A percentile compares a stretch with the other conserved stretches of the same genome.
Conservation (phyloP, 2,329 filamentous ascomycete species). For the Cercospora sp. region DNA sequence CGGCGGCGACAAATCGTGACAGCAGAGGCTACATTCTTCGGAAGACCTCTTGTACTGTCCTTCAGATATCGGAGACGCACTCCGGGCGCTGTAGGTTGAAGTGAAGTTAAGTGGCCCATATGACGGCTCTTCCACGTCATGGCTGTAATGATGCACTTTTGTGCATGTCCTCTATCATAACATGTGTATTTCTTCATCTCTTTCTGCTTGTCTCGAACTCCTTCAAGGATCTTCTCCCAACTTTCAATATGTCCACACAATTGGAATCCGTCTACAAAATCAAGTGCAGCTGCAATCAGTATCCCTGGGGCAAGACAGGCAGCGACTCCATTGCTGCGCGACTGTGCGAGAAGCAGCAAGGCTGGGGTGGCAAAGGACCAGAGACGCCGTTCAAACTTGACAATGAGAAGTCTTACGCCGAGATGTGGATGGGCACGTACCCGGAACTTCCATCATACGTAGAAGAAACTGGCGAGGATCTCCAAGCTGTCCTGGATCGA, state of each 20-base stretch:
- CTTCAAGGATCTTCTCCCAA: not conserved
- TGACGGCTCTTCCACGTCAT: constrained; percentile 1
- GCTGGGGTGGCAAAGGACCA: constrained; percentile 40
- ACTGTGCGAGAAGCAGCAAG: constrained; percentile 65
- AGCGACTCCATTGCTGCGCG: constrained; percentile 64
- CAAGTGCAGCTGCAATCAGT: constrained; percentile 59
- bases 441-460: constrained; percentile 67
- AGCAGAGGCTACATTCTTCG: not conserved
- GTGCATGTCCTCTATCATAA: not conserved
- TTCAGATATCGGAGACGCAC: not conserved
- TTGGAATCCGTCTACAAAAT: constrained; percentile 55
- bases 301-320: constrained; percentile 69
- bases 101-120: constrained; percentile 7
- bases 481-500: constrained; percentile 64
- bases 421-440: constrained; percentile 77
- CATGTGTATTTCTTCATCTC: not conserved
- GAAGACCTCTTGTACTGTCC: not conserved
- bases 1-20: not conserved
- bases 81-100: not conserved
- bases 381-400: constrained; percentile 62
- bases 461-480: constrained; percentile 60
- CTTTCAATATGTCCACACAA: constrained; percentile 43
- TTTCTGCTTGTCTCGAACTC: not conserved
- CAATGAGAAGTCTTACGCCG: constrained; percentile 63
- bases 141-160: constrained; percentile 1